Evolutionary conservation across 495 filamentous ascomycete genomes (phyloP).

Genomic region (Evansstolkia leycettana): DNA sequence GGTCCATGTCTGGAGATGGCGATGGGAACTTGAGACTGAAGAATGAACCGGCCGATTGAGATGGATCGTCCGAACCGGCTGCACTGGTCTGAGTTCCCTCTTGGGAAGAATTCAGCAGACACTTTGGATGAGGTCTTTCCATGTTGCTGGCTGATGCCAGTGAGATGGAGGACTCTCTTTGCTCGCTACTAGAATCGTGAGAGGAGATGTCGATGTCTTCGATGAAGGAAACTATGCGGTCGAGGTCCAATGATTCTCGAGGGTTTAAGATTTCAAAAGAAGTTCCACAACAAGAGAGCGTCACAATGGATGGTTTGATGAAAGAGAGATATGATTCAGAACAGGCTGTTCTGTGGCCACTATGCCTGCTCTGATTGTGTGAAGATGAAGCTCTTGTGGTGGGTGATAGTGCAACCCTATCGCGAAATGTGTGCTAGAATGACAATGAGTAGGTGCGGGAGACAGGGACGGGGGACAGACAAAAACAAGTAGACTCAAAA

Average conservation of each 20-base stretch:
- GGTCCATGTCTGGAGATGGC: too few species aligned
- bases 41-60: too few species aligned
- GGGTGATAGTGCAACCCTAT: conserved; percentile 19
- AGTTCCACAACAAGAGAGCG: conserved; percentile 28
- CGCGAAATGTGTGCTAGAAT: conserved; percentile 28
- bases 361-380: conserved; percentile 10
- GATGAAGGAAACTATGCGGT: conserved; percentile 30
- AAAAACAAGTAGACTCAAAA: too few species aligned
- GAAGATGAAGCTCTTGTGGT: conserved; percentile 3
- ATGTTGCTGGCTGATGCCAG: neutral
- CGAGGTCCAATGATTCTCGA: conserved; percentile 25
- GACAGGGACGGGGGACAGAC: too few species aligned
- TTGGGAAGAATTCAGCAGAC: too few species aligned
- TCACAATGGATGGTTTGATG: conserved; percentile 15
- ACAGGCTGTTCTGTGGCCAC: too few species aligned
- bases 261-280: conserved; percentile 36
- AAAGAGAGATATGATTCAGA: conserved; percentile 22
- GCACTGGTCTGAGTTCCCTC: too few species aligned
- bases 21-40: too few species aligned
- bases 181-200: conserved; percentile 8
- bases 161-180: conserved; percentile 16
- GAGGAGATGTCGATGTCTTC: conserved; percentile 26
- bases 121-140: too few species aligned
- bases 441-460: neutral
- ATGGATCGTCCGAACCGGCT: too few species aligned